Evolutionary conservation across 176 grass and related monocot genomes (phyloP).

Genomic region (Juncus inflexus): DNA sequence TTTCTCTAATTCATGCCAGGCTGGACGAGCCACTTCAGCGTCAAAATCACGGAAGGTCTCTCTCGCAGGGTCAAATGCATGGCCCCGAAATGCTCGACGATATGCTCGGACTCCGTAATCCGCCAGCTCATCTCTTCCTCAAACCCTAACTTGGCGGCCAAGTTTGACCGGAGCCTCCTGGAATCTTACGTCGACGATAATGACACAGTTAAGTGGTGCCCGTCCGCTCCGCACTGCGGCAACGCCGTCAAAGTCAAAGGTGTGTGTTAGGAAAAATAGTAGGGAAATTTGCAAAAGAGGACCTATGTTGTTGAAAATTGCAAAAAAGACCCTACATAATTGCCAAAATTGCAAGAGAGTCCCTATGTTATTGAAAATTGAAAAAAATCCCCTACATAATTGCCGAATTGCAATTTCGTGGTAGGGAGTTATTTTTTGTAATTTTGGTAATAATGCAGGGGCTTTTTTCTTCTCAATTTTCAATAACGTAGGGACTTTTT

Average conservation of each 20-base stretch:
- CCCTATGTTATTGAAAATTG: too few relatives aligned
- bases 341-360: too few relatives aligned
- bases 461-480: too few relatives aligned
- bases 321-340: too few relatives aligned
- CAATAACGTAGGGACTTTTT: too few relatives aligned
- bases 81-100: conserved; percentile 46
- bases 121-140: conserved; percentile 38
- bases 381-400: too few relatives aligned
- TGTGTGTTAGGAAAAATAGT: too few relatives aligned
- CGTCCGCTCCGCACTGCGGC: conserved; percentile 47
- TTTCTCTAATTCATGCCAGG: conserved; percentile 20
- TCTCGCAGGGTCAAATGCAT: conserved; percentile 49
- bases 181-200: conserved; percentile 64
- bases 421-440: too few relatives aligned
- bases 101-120: conserved; percentile 46
- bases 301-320: too few relatives aligned
- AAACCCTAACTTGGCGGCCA: conserved; percentile 38
- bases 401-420: too few relatives aligned
- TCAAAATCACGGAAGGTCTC: conserved; percentile 54
- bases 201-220: conserved; percentile 58
- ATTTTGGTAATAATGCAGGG: too few relatives aligned
- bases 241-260: conserved; percentile 51
- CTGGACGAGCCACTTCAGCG: conserved; percentile 50
- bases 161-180: conserved; percentile 46
- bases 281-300: too few relatives aligned